A percentile compares a stretch with the other conserved stretches of the same genome.
Evolutionary conservation across 2,329 filamentous ascomycete genomes (phyloP).

Genomic region (Pseudomassariella vexata): DNA sequence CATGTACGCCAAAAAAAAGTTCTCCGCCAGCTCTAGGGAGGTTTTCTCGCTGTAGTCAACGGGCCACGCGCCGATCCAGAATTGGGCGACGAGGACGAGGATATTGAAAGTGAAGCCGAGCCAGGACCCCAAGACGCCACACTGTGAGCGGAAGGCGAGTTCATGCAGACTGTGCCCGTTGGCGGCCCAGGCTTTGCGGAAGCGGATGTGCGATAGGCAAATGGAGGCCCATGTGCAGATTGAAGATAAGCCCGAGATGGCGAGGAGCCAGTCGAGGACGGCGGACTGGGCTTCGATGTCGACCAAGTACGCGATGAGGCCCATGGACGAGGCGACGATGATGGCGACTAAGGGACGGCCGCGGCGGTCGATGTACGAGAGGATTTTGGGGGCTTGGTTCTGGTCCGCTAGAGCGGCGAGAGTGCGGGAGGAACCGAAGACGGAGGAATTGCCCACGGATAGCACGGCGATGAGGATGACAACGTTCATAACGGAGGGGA

Average conservation of each 20-base stretch:
- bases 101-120: constrained; percentile 70
- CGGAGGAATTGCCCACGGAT: constrained; percentile 84
- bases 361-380: constrained; percentile 76
- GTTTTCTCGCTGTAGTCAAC: constrained; percentile 48
- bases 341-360: constrained; percentile 78
- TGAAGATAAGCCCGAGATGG: constrained; percentile 66
- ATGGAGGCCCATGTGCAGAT: constrained; percentile 81
- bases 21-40: constrained; percentile 42
- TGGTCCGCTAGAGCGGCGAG: constrained; percentile 87
- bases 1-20: constrained; percentile 70
- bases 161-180: constrained; percentile 68
- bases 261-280: constrained; percentile 75
- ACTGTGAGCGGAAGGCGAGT: constrained; percentile 75
- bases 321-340: constrained; percentile 57
- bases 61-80: constrained; percentile 81
- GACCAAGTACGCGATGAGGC: constrained; percentile 73
- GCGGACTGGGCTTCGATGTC: constrained; percentile 52
- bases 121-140: constrained; percentile 75
- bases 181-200: constrained; percentile 71
- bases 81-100: constrained; percentile 74
- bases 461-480: constrained; percentile 88
- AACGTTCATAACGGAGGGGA: constrained; percentile 86
- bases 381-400: constrained; percentile 69
- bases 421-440: constrained; percentile 87
- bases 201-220: constrained; percentile 87